Percentiles rank a stretch among this genome's conserved stretches.
Evolutionary conservation across 768 basidiomycete genomes (phyloP).

Genomic region (Leccinum sublutescens): DNA sequence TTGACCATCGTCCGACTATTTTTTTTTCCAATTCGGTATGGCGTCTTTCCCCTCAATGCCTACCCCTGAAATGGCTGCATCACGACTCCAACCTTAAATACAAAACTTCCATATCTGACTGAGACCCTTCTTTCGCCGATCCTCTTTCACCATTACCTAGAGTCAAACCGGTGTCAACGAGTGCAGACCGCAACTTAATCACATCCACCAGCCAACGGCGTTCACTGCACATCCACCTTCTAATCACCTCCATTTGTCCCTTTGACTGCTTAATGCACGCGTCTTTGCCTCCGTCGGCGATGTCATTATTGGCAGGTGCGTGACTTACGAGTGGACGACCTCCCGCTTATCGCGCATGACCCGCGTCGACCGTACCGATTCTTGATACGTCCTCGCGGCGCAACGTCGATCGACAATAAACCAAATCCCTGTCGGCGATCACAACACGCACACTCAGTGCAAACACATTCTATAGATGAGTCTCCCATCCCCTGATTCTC

Average conservation of each 20-base stretch:
- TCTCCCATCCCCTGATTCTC: slow-evolving; percentile 5
- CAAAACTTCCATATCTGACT: slow-evolving; percentile 1
- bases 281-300: neutral
- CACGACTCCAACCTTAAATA: slow-evolving; percentile 4
- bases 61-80: neutral
- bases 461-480: neutral
- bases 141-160: slow-evolving; percentile 5
- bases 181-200: slow-evolving; percentile 17
- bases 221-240: slow-evolving; percentile 3
- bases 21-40: neutral
- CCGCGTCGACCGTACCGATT: slow-evolving; percentile 3
- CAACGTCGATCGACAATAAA: neutral
- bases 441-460: slow-evolving; percentile 13
- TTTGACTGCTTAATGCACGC: neutral
- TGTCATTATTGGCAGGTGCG: slow-evolving; percentile 2
- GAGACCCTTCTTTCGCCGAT: neutral
- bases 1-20: slow-evolving; percentile 12
- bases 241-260: neutral
- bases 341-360: slow-evolving; percentile 2
- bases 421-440: slow-evolving; percentile 19
- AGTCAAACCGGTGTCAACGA: slow-evolving; percentile 1
- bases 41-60: neutral
- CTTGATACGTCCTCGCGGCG: slow-evolving; percentile 10
- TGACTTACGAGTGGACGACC: neutral
- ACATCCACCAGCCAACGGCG: neutral